Conservation (phyloP, 2,329 filamentous ascomycete genomes). For the Cryphonectria parasitica region DNA sequence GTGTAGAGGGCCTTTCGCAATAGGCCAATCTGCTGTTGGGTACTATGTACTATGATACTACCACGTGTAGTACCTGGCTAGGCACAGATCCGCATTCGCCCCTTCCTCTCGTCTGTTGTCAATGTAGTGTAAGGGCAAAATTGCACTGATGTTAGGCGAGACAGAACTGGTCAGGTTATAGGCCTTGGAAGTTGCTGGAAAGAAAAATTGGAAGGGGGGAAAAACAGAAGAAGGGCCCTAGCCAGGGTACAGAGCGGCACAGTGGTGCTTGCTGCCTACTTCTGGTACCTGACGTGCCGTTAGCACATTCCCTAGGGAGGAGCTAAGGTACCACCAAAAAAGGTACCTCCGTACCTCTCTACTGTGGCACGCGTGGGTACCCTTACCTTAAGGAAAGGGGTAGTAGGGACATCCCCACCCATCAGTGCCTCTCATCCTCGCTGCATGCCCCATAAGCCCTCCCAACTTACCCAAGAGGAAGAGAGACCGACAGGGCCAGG, state of each 20-base stretch:
- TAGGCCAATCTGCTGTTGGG: not conserved
- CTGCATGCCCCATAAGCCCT: not conserved
- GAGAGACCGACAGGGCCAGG: slow-evolving; percentile 9
- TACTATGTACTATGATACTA: not conserved
- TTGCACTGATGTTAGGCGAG: not conserved
- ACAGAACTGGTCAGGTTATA: not conserved
- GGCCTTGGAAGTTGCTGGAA: not conserved
- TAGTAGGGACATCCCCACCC: slow-evolving; percentile 7
- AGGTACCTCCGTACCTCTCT: not conserved
- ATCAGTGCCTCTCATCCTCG: not conserved
- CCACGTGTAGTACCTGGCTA: not conserved
- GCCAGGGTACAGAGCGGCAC: not conserved
- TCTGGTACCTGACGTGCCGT: not conserved
- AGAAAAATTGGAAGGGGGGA: too few relatives aligned
- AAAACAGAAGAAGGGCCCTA: not conserved
- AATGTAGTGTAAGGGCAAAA: not conserved
- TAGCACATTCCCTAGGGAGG: not conserved
- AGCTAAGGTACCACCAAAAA: not conserved
- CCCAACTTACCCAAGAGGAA: not conserved
- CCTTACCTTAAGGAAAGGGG: slow-evolving; percentile 5
- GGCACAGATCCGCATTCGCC: not conserved
- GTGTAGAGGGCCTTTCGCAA: not conserved
- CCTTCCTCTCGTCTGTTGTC: slow-evolving; percentile 1
- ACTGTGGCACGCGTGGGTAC: slow-evolving; percentile 12
- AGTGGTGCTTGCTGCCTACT: not conserved